phyloP scores from a whole-genome alignment of 2,329 filamentous ascomycete genomes.

The Drechslerella dactyloides region DNA sequence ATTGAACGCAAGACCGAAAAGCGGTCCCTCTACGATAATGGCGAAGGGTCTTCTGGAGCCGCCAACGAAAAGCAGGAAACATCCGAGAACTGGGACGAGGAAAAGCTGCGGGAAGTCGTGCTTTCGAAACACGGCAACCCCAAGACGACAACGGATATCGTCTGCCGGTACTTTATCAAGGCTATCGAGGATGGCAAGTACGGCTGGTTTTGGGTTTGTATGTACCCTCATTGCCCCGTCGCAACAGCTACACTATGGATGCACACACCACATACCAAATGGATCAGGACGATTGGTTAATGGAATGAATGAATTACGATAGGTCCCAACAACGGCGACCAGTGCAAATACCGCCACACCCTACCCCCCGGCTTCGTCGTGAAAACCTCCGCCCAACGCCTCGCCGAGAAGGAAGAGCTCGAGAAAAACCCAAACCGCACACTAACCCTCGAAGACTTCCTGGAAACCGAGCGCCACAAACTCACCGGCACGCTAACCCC shows the following conservation, averaged over 20 bases:
- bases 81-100: slow-evolving; percentile 97
- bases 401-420: slow-evolving; percentile 91
- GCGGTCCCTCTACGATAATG: slow-evolving; percentile 87
- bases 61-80: slow-evolving; percentile 83
- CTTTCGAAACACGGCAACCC: slow-evolving; percentile 97
- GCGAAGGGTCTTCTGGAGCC: slow-evolving; percentile 74
- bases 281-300: no score
- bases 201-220: slow-evolving; percentile 97
- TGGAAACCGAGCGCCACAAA: slow-evolving; percentile 95
- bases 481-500: slow-evolving; percentile 89
- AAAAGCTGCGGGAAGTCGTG: slow-evolving; percentile 88
- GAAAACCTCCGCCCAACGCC: slow-evolving; percentile 96
- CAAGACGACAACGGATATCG: slow-evolving; percentile 92
- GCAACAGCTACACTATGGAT: no score
- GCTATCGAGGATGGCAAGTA: slow-evolving; percentile 99
- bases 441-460: slow-evolving; percentile 93
- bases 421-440: slow-evolving; percentile 96
- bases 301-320: neutral
- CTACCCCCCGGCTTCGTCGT: slow-evolving; percentile 95
- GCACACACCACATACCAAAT: no score
- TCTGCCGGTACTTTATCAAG: slow-evolving; percentile 98
- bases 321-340: slow-evolving; percentile 84
- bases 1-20: slow-evolving; percentile 92
- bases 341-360: slow-evolving; percentile 98
- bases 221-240: slow-evolving; percentile 9